Evolutionary conservation across 1,284 basidiomycete species (phyloP).

Genomic region (Neonothopanus nambi): DNA sequence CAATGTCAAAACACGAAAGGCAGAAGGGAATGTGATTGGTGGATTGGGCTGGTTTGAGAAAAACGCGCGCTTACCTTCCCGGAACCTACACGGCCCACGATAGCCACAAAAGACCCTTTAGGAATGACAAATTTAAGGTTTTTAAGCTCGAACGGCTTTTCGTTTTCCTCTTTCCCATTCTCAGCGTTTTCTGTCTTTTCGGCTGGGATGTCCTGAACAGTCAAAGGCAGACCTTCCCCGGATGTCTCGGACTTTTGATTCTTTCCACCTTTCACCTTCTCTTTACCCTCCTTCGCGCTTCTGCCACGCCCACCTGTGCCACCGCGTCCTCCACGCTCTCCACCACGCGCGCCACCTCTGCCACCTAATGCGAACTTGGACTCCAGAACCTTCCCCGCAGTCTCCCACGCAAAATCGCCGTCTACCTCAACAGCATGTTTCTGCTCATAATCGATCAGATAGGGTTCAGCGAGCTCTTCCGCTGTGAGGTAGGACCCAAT

Average conservation of each 20-base stretch:
- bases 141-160: constrained; percentile 63
- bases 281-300: constrained; percentile 17
- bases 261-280: constrained; percentile 13
- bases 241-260: constrained; percentile 19
- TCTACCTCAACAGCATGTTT: constrained; percentile 56
- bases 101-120: constrained; percentile 65
- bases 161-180: constrained; percentile 32
- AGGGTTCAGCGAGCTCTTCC: constrained; percentile 61
- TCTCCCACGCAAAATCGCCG: constrained; percentile 74
- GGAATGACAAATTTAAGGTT: constrained; percentile 59
- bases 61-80: constrained; percentile 53
- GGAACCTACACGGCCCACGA: constrained; percentile 73
- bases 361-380: constrained; percentile 2
- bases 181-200: constrained; percentile 16
- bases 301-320: constrained; percentile 12
- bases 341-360: constrained; percentile 8
- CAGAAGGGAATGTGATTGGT: neutral
- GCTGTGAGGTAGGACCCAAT: constrained; percentile 61
- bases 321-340: constrained; percentile 26
- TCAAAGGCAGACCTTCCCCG: constrained; percentile 27
- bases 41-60: too few relatives aligned
- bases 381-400: constrained; percentile 34
- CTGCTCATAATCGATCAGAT: constrained; percentile 43
- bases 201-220: constrained; percentile 18
- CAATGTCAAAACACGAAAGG: too few relatives aligned